These are phyloP conservation scores for Pseudogymnoascus sp. DNA, from an alignment of 2,329 filamentous ascomycete genomes.

Conservation along the genomic window DNA sequence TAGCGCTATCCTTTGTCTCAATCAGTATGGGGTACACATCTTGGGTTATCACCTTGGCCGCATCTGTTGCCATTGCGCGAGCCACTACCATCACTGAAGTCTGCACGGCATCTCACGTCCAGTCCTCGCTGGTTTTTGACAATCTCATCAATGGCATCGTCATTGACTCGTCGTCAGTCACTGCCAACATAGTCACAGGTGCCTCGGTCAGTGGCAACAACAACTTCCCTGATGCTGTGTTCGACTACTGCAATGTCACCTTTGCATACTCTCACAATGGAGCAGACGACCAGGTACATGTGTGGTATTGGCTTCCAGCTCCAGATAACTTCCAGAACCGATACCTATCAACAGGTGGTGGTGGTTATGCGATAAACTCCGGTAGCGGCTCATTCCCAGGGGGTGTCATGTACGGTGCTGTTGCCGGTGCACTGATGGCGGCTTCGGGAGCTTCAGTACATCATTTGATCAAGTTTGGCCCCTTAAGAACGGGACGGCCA, in stretches of 20 bases:
- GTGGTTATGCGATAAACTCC: slow-evolving; percentile 39
- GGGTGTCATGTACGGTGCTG: slow-evolving; percentile 41
- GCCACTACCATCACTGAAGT: slow-evolving; percentile 7
- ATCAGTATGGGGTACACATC: slow-evolving; percentile 5
- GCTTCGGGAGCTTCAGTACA: slow-evolving; percentile 41
- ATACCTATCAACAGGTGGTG: slow-evolving; percentile 40
- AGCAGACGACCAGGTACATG: slow-evolving; percentile 29
- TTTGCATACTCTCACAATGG: slow-evolving; percentile 40
- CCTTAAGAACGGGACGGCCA: slow-evolving; percentile 33
- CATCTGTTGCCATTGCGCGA: slow-evolving; percentile 6
- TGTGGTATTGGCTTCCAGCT: slow-evolving; percentile 37
- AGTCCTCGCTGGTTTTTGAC: slow-evolving; percentile 1
- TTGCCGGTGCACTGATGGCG: slow-evolving; percentile 42
- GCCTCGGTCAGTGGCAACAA: slow-evolving; percentile 23
- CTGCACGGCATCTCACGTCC: slow-evolving; percentile 8
- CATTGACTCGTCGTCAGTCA: slow-evolving; percentile 30
- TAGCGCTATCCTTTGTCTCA: background rate
- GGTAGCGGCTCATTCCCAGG: slow-evolving; percentile 28
- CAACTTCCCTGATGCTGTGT: slow-evolving; percentile 28
- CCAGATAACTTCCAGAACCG: slow-evolving; percentile 38
- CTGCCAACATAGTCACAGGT: slow-evolving; percentile 31
- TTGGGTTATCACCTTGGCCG: background rate
- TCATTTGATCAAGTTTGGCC: slow-evolving; percentile 33
- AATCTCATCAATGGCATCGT: slow-evolving; percentile 12
- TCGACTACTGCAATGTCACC: slow-evolving; percentile 40